Conservation (phyloP, 495 filamentous ascomycete species). For the Penicillium bialowiezense region DNA sequence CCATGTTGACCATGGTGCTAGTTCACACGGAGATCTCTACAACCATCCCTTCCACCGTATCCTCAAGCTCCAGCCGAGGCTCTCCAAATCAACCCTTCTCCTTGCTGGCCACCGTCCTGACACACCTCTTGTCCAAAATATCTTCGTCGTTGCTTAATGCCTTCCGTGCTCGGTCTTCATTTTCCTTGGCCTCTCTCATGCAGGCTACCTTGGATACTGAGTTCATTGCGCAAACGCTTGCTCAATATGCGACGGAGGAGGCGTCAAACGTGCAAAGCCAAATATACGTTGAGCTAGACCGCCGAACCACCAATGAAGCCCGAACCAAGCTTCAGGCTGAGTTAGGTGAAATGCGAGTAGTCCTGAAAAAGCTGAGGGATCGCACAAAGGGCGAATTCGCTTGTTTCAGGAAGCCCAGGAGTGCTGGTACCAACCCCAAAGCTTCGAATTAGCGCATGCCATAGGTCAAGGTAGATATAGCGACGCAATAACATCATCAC, state of each 20-base stretch:
- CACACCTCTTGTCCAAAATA: conserved; percentile 74
- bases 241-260: conserved; percentile 79
- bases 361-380: conserved; percentile 80
- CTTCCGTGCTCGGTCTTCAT: conserved; percentile 64
- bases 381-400: conserved; percentile 82
- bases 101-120: conserved; percentile 71
- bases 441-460: conserved; percentile 7
- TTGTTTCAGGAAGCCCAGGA: conserved; percentile 61
- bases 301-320: conserved; percentile 81
- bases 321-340: conserved; percentile 75
- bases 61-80: conserved; percentile 25
- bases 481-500: too few relatives aligned
- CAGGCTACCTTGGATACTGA: conserved; percentile 97
- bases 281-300: conserved; percentile 86
- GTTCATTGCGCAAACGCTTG: conserved; percentile 91
- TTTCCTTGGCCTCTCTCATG: conserved; percentile 79
- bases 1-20: conserved; percentile 76
- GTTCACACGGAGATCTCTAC: conserved; percentile 91
- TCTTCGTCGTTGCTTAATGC: conserved; percentile 66
- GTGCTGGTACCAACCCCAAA: conserved; percentile 18
- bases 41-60: conserved; percentile 51
- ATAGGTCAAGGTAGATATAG: conserved; percentile 1
- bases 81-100: conserved; percentile 46
- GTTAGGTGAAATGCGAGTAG: conserved; percentile 80
- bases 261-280: conserved; percentile 75